These are phyloP conservation scores for Jamesozyma rosinii DNA, from an alignment of 805 yeast species.

Conservation along the genomic window DNA sequence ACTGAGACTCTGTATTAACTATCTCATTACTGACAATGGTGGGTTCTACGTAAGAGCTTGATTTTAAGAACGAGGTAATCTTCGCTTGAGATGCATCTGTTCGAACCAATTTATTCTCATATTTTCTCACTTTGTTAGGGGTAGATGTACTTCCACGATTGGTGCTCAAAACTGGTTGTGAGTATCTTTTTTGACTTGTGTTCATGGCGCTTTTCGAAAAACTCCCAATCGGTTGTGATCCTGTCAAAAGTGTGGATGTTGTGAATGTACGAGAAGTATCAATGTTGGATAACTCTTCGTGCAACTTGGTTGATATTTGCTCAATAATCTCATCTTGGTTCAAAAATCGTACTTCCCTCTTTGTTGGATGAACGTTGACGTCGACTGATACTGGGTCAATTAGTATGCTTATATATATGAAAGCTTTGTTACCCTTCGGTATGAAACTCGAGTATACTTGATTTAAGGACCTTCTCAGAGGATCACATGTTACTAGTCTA, in stretches of 20 bases:
- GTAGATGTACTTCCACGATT: background rate
- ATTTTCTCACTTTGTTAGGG: constrained; percentile 16
- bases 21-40: background rate
- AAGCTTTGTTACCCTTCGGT: constrained; percentile 73
- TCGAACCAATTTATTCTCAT: constrained; percentile 29
- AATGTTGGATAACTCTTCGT: constrained; percentile 40
- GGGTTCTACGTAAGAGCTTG: constrained; percentile 5
- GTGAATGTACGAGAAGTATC: constrained; percentile 64
- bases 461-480: constrained; percentile 57
- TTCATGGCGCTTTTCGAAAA: background rate
- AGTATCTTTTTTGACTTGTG: background rate
- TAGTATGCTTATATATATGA: constrained; percentile 62
- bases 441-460: constrained; percentile 55
- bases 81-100: constrained; percentile 29
- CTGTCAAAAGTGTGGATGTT: constrained; percentile 48
- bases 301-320: constrained; percentile 41
- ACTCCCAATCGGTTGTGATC: constrained; percentile 6
- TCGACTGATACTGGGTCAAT: constrained; percentile 67
- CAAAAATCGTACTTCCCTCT: constrained; percentile 79
- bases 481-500: constrained; percentile 75
- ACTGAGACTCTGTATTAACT: background rate
- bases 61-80: constrained; percentile 22
- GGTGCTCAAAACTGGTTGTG: background rate
- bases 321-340: constrained; percentile 81
- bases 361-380: constrained; percentile 94